These are phyloP conservation scores for Saposhnikovia divaricata DNA, from an alignment of 129 eudicot species.

Conservation along the genomic window DNA sequence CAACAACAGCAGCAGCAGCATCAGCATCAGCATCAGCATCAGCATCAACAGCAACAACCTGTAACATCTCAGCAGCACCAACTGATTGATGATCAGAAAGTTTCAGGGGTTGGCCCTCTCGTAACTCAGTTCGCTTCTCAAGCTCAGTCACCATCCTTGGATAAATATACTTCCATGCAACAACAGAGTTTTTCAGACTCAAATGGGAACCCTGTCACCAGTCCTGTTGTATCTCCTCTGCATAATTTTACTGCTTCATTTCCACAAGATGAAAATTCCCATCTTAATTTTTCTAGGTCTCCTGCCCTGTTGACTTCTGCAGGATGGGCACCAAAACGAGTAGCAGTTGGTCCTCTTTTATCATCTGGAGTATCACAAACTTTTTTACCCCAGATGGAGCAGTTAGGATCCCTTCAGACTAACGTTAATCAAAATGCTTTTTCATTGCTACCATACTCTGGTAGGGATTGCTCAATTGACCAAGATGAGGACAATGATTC, in stretches of 20 bases:
- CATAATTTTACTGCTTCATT: slow-evolving; percentile 55
- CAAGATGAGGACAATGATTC: slow-evolving; percentile 41
- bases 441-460: slow-evolving; percentile 65
- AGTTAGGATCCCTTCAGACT: slow-evolving; percentile 37
- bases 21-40: slow-evolving; percentile 36
- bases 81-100: slow-evolving; percentile 10
- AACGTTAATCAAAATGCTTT: slow-evolving; percentile 37
- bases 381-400: slow-evolving; percentile 49
- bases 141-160: slow-evolving; percentile 35
- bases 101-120: slow-evolving; percentile 6
- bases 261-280: slow-evolving; percentile 59
- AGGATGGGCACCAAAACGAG: slow-evolving; percentile 70
- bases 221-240: slow-evolving; percentile 33
- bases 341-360: slow-evolving; percentile 57
- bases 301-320: slow-evolving; percentile 48
- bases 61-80: slow-evolving; percentile 16
- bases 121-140: slow-evolving; percentile 32
- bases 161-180: slow-evolving; percentile 31
- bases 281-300: slow-evolving; percentile 41
- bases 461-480: slow-evolving; percentile 54
- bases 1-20: slow-evolving; percentile 23
- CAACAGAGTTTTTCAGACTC: slow-evolving; percentile 55
- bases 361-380: slow-evolving; percentile 40
- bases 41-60: slow-evolving; percentile 18
- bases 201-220: slow-evolving; percentile 30